Evolutionary conservation across 805 yeast species (phyloP).

Genomic region (Metschnikowia sp.): DNA sequence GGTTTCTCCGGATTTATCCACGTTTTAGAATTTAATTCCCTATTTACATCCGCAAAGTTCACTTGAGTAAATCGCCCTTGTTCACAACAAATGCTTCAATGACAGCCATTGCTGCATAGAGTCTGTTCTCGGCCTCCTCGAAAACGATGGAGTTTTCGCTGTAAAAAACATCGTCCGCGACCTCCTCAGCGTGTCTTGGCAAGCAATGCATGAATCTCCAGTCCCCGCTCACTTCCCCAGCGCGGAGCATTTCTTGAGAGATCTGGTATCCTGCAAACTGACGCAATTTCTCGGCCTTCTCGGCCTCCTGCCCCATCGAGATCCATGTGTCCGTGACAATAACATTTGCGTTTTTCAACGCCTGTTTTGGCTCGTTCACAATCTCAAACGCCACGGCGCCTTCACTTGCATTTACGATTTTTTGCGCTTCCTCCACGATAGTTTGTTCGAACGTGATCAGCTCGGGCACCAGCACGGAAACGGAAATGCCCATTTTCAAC

Average conservation of each 20-base stretch:
- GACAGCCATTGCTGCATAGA: conserved; percentile 94
- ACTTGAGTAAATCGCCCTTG: conserved; percentile 18
- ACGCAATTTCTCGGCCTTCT: conserved; percentile 63
- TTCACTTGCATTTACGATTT: conserved; percentile 47
- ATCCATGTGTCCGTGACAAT: conserved; percentile 96
- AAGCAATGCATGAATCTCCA: conserved; percentile 98
- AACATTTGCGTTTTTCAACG: conserved; percentile 71
- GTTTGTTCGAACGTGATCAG: conserved; percentile 59
- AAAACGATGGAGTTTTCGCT: conserved; percentile 77
- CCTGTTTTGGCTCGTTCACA: conserved; percentile 70
- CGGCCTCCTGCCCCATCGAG: conserved; percentile 95
- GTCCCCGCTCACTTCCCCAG: conserved; percentile 54
- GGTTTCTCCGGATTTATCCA: neutral
- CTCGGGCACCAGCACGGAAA: conserved; percentile 80
- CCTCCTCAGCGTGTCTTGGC: conserved; percentile 95
- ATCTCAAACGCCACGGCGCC: conserved; percentile 42
- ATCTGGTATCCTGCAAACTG: conserved; percentile 89
- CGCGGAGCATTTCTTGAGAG: conserved; percentile 55
- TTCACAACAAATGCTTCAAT: conserved; percentile 85
- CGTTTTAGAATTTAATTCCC: neutral
- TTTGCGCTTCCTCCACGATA: conserved; percentile 52
- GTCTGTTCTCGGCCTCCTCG: conserved; percentile 92
- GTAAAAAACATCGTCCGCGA: conserved; percentile 88
- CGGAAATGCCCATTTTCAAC: conserved; percentile 76
- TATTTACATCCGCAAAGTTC: neutral